Evolutionary conservation across 2,329 filamentous ascomycete genomes (phyloP).

Genomic region (Alternaria arborescens): DNA sequence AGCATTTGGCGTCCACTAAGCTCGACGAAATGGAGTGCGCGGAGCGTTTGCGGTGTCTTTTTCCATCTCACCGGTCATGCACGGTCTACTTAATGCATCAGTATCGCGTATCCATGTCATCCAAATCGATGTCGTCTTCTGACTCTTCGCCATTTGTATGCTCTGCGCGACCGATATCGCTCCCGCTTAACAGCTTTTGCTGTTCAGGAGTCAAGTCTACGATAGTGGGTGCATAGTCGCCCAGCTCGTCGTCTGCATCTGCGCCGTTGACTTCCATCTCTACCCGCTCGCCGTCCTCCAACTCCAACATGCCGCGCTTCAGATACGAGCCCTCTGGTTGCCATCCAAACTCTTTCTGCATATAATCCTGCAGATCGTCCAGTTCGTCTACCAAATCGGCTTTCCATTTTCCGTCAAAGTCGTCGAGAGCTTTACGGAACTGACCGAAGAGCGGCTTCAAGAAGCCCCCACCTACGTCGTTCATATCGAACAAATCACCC

Average conservation of each 20-base stretch:
- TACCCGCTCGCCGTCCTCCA: slow-evolving; percentile 71
- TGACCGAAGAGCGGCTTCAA: slow-evolving; percentile 61
- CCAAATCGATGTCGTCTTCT: slow-evolving; percentile 50
- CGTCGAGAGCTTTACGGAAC: slow-evolving; percentile 62
- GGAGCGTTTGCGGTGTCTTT: slow-evolving; percentile 7
- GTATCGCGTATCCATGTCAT: slow-evolving; percentile 52
- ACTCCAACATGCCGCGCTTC: slow-evolving; percentile 64
- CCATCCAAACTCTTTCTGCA: slow-evolving; percentile 66
- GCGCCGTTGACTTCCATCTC: slow-evolving; percentile 64
- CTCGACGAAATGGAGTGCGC: neutral
- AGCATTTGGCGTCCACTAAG: slow-evolving; percentile 5
- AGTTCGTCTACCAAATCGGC: slow-evolving; percentile 62
- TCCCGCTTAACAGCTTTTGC: slow-evolving; percentile 47
- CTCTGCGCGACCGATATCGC: slow-evolving; percentile 29
- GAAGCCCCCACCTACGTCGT: slow-evolving; percentile 61
- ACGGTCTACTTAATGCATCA: slow-evolving; percentile 31
- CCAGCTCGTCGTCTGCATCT: slow-evolving; percentile 69
- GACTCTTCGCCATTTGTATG: slow-evolving; percentile 40
- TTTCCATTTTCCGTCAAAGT: slow-evolving; percentile 53
- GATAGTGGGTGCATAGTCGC: slow-evolving; percentile 70
- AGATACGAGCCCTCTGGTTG: slow-evolving; percentile 64
- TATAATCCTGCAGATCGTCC: slow-evolving; percentile 63
- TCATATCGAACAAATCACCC: slow-evolving; percentile 68
- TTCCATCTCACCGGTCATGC: slow-evolving; percentile 33
- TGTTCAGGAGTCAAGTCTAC: slow-evolving; percentile 63